Evolutionary conservation across 139 green algal genomes (phyloP).

Genomic region (Tetraselmis striata): DNA sequence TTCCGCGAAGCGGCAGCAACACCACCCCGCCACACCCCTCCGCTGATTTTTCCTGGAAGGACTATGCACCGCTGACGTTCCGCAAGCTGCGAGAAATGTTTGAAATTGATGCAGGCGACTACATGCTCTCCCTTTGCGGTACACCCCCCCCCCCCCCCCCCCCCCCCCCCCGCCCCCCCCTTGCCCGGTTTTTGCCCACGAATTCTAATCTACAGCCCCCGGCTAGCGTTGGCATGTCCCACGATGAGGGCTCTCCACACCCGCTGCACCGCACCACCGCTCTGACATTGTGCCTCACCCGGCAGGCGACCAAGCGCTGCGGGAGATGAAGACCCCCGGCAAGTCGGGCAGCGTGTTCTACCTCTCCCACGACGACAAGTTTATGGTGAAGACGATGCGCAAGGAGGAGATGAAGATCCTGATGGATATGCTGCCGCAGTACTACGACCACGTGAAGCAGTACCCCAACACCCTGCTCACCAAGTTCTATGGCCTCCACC

Average conservation of each 20-base stretch:
- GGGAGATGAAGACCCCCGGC: conserved; percentile 83
- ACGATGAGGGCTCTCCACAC: too few relatives aligned
- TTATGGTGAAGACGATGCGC: conserved; percentile 70
- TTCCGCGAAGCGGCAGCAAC: conserved; percentile 52
- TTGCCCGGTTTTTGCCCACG: too few relatives aligned
- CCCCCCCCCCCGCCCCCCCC: too few relatives aligned
- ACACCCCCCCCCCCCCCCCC: neutral
- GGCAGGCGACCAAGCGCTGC: conserved; percentile 64
- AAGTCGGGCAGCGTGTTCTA: conserved; percentile 85
- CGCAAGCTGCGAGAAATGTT: conserved; percentile 63
- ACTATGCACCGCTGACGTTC: conserved; percentile 86
- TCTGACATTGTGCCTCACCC: conserved; percentile 28
- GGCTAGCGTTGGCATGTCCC: too few relatives aligned
- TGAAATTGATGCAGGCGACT: conserved; percentile 62
- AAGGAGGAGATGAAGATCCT: conserved; percentile 71
- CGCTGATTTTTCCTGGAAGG: conserved; percentile 87
- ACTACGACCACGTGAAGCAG: conserved; percentile 64
- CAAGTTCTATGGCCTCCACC: conserved; percentile 86
- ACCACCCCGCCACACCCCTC: conserved; percentile 60
- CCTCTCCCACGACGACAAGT: conserved; percentile 68
- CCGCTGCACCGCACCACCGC: too few relatives aligned
- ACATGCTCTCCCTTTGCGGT: conserved; percentile 73
- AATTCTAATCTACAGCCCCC: too few relatives aligned
- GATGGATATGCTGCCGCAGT: conserved; percentile 68
- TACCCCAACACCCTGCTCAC: conserved; percentile 70